These are phyloP conservation scores for Erodium texanum DNA, from an alignment of 441 rosid genomes.

Conservation along the genomic window DNA sequence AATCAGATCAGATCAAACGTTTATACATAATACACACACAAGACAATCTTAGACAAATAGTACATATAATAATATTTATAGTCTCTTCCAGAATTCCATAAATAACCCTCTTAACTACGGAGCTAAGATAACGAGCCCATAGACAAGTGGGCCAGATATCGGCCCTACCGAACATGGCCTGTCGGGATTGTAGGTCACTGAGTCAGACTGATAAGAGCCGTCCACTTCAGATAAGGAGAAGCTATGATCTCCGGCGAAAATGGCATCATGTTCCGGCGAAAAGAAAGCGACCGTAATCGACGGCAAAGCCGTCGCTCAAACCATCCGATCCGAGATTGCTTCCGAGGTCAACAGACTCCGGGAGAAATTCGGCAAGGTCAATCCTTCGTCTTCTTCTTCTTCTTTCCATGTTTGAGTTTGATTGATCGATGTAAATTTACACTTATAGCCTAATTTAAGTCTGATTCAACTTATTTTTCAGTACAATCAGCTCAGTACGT, in stretches of 20 bases:
- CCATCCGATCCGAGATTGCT: slow-evolving; percentile 76
- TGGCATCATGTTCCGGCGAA: slow-evolving; percentile 44
- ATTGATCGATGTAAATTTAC: not conserved
- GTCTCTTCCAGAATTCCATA: too few species aligned
- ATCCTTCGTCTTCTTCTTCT: not conserved
- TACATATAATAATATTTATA: too few species aligned
- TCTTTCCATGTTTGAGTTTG: not conserved
- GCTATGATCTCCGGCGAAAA: not conserved
- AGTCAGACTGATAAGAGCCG: too few species aligned
- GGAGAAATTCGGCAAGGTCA: slow-evolving; percentile 62
- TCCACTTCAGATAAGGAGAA: too few species aligned
- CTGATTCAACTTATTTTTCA: not conserved
- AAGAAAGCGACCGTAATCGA: slow-evolving; percentile 53
- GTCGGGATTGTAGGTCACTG: too few species aligned
- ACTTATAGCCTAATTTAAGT: not conserved
- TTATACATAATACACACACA: too few species aligned
- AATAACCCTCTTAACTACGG: too few species aligned
- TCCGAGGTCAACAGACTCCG: slow-evolving; percentile 55
- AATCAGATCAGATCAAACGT: too few species aligned
- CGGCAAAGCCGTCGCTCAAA: slow-evolving; percentile 67
- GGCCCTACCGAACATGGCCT: too few species aligned
- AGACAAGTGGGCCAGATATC: too few species aligned
- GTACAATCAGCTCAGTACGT: not conserved
- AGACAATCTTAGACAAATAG: too few species aligned
- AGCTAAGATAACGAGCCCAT: too few species aligned